Evolutionary conservation across 192 early-diverging fungal species (phyloP).

Genomic region (Cetraspora pellucida): DNA sequence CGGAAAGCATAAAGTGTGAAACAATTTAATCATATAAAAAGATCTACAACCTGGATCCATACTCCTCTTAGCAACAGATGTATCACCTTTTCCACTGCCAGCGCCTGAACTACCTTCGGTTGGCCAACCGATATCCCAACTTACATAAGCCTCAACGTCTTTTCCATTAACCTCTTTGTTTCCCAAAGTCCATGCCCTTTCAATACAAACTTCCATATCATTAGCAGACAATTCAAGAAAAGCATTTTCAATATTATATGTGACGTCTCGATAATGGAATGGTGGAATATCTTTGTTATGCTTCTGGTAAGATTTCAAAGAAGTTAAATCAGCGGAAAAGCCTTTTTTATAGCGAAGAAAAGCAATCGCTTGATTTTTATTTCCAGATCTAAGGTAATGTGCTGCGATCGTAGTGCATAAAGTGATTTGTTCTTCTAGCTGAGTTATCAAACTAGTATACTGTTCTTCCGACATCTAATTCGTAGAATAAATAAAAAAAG

Average conservation of each 20-base stretch:
- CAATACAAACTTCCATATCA: conserved; percentile 67
- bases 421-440: conserved; percentile 59
- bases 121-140: conserved; percentile 80
- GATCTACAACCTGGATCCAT: conserved; percentile 54
- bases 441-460: conserved; percentile 48
- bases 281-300: conserved; percentile 44
- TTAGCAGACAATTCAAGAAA: conserved; percentile 62
- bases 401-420: conserved; percentile 49
- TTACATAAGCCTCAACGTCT: conserved; percentile 68
- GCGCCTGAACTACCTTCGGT: conserved; percentile 53
- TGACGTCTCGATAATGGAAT: conserved; percentile 61
- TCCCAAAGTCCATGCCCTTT: conserved; percentile 57
- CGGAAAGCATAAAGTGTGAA: neutral
- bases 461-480: conserved; percentile 48
- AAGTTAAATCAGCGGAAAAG: conserved; percentile 55
- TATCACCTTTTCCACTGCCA: conserved; percentile 67
- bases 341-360: conserved; percentile 65
- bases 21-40: neutral
- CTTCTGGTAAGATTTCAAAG: conserved; percentile 46
- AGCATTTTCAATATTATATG: conserved; percentile 51
- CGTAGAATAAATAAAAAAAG: neutral
- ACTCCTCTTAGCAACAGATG: conserved; percentile 47
- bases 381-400: conserved; percentile 45
- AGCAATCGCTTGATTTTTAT: conserved; percentile 53
- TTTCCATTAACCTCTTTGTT: conserved; percentile 52